Conservation (phyloP, 1,139 yeast species). For the Petasospora fabianii region DNA sequence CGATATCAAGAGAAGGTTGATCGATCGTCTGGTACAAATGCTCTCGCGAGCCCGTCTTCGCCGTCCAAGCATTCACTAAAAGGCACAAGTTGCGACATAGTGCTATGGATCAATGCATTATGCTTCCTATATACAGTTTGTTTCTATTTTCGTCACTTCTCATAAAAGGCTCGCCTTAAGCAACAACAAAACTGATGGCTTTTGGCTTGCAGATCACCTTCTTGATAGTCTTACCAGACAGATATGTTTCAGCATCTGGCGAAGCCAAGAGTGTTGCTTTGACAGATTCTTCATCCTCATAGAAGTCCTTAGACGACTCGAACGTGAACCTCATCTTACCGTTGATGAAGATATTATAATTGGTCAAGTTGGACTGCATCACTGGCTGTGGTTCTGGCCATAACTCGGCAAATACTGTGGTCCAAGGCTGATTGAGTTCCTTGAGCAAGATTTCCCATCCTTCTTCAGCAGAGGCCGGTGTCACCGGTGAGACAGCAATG, state of each 20-base stretch:
- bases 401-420: conserved; percentile 47
- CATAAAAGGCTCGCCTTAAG: no score
- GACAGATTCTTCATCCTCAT: conserved; percentile 28
- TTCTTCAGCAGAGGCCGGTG: conserved; percentile 83
- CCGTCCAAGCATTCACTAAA: no score
- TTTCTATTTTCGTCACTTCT: no score
- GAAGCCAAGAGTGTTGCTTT: conserved; percentile 26
- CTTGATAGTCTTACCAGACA: conserved; percentile 33
- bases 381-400: conserved; percentile 50
- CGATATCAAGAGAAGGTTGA: no score
- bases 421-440: conserved; percentile 36
- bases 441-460: conserved; percentile 56
- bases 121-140: no score
- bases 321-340: conserved; percentile 61
- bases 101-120: no score
- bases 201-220: conserved; percentile 38
- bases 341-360: conserved; percentile 58
- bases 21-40: no score
- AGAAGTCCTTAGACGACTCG: conserved; percentile 33
- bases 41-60: no score
- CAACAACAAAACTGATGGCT: conserved; percentile 34
- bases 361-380: conserved; percentile 34
- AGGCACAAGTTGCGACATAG: no score
- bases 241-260: conserved; percentile 33
- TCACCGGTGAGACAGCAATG: conserved; percentile 63